A percentile compares a stretch with the other conserved stretches of the same genome.
Conservation (phyloP, 2,329 filamentous ascomycete species). For the Fusarium sp. region DNA sequence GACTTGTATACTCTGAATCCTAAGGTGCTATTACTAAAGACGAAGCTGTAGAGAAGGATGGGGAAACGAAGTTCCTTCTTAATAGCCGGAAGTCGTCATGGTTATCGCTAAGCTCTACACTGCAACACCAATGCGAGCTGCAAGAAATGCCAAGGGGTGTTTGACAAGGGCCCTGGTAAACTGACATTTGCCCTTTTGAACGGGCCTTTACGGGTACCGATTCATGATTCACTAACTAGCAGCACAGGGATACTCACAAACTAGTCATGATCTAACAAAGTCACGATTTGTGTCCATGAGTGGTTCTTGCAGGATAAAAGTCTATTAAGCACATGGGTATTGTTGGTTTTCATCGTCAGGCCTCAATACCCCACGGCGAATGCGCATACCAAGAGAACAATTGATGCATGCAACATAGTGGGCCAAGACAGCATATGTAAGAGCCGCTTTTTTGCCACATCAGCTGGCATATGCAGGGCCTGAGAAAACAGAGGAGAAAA, state of each 20-base stretch:
- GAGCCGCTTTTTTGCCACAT: slow-evolving; percentile 48
- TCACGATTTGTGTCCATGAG: slow-evolving; percentile 11
- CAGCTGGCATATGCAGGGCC: slow-evolving; percentile 46
- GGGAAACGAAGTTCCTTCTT: slow-evolving; percentile 1
- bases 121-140: slow-evolving; percentile 41
- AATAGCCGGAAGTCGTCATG: slow-evolving; percentile 25
- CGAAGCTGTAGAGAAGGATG: not conserved
- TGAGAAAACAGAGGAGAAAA: slow-evolving; percentile 43
- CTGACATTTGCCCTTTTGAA: slow-evolving; percentile 25
- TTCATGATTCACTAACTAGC: slow-evolving; percentile 21
- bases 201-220: slow-evolving; percentile 38
- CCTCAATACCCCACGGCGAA: slow-evolving; percentile 16
- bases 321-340: not conserved
- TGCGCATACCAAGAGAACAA: slow-evolving; percentile 4
- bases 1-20: not conserved
- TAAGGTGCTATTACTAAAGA: not conserved
- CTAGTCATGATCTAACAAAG: not conserved
- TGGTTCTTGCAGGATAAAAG: slow-evolving; percentile 20
- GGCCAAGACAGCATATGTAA: slow-evolving; percentile 25
- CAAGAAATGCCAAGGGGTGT: slow-evolving; percentile 42
- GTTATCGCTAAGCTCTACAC: slow-evolving; percentile 17
- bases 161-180: slow-evolving; percentile 32
- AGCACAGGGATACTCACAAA: slow-evolving; percentile 6
- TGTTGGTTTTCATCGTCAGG: not conserved
- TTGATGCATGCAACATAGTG: slow-evolving; percentile 40